These are phyloP conservation scores for Clarkia xantiana DNA, from an alignment of 345 rosid genomes.

Conservation along the genomic window DNA sequence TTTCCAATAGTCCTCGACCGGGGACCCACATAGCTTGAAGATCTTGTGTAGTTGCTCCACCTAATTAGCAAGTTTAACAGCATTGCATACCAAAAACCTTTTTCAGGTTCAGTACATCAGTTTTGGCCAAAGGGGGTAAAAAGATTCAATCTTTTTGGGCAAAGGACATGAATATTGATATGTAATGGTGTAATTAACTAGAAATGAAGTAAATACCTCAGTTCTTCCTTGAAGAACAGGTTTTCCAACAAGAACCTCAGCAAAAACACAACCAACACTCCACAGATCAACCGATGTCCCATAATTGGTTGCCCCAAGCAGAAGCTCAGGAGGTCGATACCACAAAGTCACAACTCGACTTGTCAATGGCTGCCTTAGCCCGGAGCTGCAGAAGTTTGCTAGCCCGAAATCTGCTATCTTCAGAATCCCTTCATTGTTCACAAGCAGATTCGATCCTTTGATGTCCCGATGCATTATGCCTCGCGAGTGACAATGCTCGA, in stretches of 20 bases:
- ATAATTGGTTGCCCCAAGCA: slow-evolving; percentile 83
- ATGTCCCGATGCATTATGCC: slow-evolving; percentile 96
- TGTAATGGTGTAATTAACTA: neutral
- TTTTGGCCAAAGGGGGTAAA: no score
- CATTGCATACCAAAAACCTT: no score
- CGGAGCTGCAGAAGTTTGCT: slow-evolving; percentile 53
- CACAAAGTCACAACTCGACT: slow-evolving; percentile 95
- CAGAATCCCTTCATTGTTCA: slow-evolving; percentile 76
- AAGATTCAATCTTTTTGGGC: no score
- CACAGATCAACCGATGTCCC: slow-evolving; percentile 83
- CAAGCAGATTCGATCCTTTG: slow-evolving; percentile 89
- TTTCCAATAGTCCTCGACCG: slow-evolving; percentile 88
- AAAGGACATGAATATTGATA: no score
- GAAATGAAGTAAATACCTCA: slow-evolving; percentile 37
- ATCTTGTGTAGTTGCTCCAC: slow-evolving; percentile 94
- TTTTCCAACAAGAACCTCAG: slow-evolving; percentile 76
- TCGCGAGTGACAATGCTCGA: slow-evolving; percentile 80
- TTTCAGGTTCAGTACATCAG: no score
- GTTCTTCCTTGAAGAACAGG: slow-evolving; percentile 94
- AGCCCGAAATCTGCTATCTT: slow-evolving; percentile 95
- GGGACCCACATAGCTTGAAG: slow-evolving; percentile 96
- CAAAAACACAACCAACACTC: slow-evolving; percentile 99
- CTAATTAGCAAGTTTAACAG: slow-evolving; percentile 18
- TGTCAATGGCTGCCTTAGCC: slow-evolving; percentile 57
- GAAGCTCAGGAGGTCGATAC: slow-evolving; percentile 98